Conservation (phyloP, 176 grass and related monocot genomes). For the Leersia perrieri region DNA sequence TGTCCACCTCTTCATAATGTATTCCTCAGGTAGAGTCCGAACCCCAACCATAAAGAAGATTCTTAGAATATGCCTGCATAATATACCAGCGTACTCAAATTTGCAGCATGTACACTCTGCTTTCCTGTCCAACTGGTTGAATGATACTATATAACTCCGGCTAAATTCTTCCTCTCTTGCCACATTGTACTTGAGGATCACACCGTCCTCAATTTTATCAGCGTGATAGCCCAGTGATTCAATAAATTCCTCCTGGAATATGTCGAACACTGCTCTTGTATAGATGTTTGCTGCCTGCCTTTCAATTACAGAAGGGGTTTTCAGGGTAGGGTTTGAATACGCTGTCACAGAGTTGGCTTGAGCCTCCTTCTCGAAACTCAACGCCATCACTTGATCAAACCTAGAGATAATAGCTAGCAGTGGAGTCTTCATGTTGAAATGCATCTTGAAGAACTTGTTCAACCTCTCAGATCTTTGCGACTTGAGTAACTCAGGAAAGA, state of each 20-base stretch:
- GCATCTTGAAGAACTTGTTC: conserved; percentile 57
- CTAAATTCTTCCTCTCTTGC: conserved; percentile 41
- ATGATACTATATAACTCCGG: conserved; percentile 34
- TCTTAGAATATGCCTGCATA: conserved; percentile 66
- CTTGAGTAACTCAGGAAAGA: conserved; percentile 50
- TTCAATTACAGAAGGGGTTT: conserved; percentile 57
- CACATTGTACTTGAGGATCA: conserved; percentile 42
- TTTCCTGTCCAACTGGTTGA: conserved; percentile 41
- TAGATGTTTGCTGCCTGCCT: conserved; percentile 57
- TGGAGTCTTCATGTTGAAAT: conserved; percentile 53
- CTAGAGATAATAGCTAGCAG: conserved; percentile 43
- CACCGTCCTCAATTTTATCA: conserved; percentile 49
- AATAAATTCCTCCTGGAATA: conserved; percentile 63
- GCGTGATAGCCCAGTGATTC: conserved; percentile 58
- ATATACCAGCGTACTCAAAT: conserved; percentile 59
- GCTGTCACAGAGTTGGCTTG: conserved; percentile 50
- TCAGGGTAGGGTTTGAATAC: conserved; percentile 46
- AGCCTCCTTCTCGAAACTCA: conserved; percentile 47
- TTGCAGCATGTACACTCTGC: conserved; percentile 53
- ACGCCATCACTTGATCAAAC: conserved; percentile 52
- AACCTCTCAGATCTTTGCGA: conserved; percentile 43
- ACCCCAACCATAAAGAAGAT: conserved; percentile 60
- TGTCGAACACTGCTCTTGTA: conserved; percentile 50
- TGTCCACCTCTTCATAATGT: conserved; percentile 57
- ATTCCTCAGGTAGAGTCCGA: conserved; percentile 38